phyloP scores from a whole-genome alignment of 1,284 basidiomycete genomes.

The Mycena sp. region DNA sequence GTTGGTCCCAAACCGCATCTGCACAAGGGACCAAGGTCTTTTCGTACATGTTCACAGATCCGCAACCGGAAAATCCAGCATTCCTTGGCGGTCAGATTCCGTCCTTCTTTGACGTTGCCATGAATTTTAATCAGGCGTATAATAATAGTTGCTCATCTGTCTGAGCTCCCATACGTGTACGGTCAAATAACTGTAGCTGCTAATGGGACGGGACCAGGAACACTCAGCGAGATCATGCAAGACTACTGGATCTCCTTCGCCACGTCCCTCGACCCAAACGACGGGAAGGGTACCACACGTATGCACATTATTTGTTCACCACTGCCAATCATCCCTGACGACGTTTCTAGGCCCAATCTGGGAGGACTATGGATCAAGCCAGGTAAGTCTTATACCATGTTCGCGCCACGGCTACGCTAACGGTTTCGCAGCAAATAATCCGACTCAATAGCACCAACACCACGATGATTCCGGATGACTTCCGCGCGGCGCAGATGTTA shows the following conservation, averaged over 20 bases:
- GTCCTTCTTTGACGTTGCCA: not conserved
- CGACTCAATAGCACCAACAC: slow-evolving; percentile 13
- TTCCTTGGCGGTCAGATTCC: slow-evolving; percentile 4
- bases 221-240: not conserved
- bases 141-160: slow-evolving; percentile 6
- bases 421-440: not conserved
- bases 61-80: slow-evolving; percentile 12
- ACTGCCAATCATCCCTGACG: not conserved
- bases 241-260: slow-evolving; percentile 14
- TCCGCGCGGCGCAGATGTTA: not conserved
- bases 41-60: slow-evolving; percentile 55
- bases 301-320: not conserved
- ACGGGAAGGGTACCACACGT: slow-evolving; percentile 5
- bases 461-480: slow-evolving; percentile 16
- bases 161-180: slow-evolving; percentile 5
- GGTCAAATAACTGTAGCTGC: not conserved
- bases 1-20: slow-evolving; percentile 7
- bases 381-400: not conserved
- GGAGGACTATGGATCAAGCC: not conserved
- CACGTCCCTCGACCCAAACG: not conserved
- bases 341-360: not conserved
- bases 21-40: slow-evolving; percentile 43
- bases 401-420: too few relatives aligned
- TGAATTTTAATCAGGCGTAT: too few relatives aligned
- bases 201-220: not conserved